Evolutionary conservation across 306 rosid species (phyloP), one percentile per base, ranked within the genome.

Genomic region (Sechiopsis laciniata): DNA sequence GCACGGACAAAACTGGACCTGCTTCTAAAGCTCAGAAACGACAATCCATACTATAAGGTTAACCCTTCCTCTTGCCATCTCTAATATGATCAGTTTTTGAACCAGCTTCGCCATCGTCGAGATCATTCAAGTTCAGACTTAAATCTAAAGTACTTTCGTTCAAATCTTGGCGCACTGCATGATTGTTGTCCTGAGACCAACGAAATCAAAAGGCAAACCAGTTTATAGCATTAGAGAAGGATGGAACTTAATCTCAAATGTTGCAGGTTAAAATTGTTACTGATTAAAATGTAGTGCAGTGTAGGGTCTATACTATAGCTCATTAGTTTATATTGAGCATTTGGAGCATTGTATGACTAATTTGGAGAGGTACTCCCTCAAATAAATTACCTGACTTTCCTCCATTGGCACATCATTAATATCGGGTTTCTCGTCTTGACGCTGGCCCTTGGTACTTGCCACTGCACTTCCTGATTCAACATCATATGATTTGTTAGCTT

Each of bases 141-240:
- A 94, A 84, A 82, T 91, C 97, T 86, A 94, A 76, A 45, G 94
- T 91, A 75, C 96, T 93, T 81, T 90, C 96, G 52, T 91, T 94
- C 82, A 94, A 88, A 85, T 94, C 99, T 86, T 94, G 99, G 54
- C 97, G 85, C 20, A 89, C 92, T 66, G 77, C 78, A 74, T 83
- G 88, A 79, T 77, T 82, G 53, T 83, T 84, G 54, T 84, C 91
- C 95, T 85, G 89, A 68, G 73, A 46, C 37, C 37, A 32, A 67
- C 46, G 55, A 62, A 79, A 86, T 24, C 53, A 10, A 56, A 57
- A 19, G 17, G 55, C 42, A 52, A 1, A 55, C 46, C 2, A 17
- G 13, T 35, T 48, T 20, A 40, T 14, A 15, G 37, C 13, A 20
- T 17, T 16, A 74, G 72, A 52, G 10, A 66, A 42, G 21, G 17